Conservation (phyloP, 2,329 filamentous ascomycete genomes). For the Trichophaea hybrida region DNA sequence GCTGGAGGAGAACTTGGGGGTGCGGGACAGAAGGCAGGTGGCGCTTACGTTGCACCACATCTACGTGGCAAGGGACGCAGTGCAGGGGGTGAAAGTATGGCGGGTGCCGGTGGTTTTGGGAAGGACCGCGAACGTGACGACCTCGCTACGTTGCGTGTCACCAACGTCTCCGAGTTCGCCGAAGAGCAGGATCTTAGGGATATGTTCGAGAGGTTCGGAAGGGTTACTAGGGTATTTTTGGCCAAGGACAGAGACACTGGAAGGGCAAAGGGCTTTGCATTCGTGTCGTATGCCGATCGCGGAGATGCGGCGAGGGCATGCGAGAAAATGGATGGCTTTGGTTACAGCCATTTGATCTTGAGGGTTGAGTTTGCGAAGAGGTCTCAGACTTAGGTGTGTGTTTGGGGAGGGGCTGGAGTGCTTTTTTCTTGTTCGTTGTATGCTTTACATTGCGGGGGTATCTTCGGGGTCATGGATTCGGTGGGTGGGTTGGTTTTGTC, state of each 20-base stretch:
- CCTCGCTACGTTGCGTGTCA: constrained; percentile 87
- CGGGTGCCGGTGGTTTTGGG: constrained; percentile 45
- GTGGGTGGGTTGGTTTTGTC: background rate
- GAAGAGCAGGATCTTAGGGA: constrained; percentile 91
- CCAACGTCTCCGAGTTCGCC: constrained; percentile 95
- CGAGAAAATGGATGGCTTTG: constrained; percentile 94
- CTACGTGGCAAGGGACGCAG: constrained; percentile 54
- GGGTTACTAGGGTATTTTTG: constrained; percentile 92
- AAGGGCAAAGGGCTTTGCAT: constrained; percentile 94
- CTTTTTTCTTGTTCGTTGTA: background rate
- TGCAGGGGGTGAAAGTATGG: constrained; percentile 62
- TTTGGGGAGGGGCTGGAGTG: background rate
- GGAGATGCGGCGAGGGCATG: constrained; percentile 81
- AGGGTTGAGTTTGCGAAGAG: constrained; percentile 72
- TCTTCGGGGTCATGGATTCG: background rate
- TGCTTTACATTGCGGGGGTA: background rate
- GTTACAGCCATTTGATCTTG: constrained; percentile 76
- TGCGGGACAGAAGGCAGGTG: constrained; percentile 33
- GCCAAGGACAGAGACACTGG: constrained; percentile 96
- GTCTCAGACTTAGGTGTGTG: background rate
- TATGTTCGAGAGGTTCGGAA: constrained; percentile 95
- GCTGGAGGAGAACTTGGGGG: constrained; percentile 34
- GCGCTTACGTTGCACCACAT: constrained; percentile 82
- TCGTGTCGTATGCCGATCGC: constrained; percentile 91
- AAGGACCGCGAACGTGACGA: constrained; percentile 63